Percentiles rank a stretch among this genome's conserved stretches.
Evolutionary conservation across 169 alveolate genomes (phyloP).

Genomic region (Ichthyophthirius multifiliis): DNA sequence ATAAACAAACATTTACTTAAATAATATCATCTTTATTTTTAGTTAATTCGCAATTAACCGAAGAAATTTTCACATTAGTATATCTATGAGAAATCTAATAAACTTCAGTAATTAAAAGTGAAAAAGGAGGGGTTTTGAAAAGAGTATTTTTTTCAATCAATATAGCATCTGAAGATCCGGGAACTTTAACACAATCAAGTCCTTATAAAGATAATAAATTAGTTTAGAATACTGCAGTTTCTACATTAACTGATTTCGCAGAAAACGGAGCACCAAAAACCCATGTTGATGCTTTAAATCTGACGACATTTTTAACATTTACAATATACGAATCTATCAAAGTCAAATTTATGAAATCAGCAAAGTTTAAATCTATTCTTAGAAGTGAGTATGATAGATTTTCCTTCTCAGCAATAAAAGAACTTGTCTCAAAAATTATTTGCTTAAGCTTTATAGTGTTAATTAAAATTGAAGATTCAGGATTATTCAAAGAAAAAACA

Average conservation of each 20-base stretch:
- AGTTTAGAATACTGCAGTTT: neutral
- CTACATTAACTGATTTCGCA: neutral
- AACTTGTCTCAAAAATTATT: neutral
- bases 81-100: neutral
- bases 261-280: neutral
- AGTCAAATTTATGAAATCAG: neutral
- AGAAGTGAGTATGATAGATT: neutral
- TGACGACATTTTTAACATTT: neutral
- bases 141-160: neutral
- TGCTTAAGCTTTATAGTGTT: neutral
- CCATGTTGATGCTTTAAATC: neutral
- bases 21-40: neutral
- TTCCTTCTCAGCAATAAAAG: neutral
- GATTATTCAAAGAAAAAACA: neutral
- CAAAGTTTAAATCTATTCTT: neutral
- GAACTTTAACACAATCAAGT: neutral
- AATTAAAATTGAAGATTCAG: neutral
- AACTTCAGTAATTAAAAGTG: neutral
- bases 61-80: neutral
- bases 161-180: neutral
- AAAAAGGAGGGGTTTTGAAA: neutral
- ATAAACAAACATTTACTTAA: neutral
- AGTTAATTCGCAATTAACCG: neutral
- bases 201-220: neutral
- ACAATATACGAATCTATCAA: neutral